Conservation (phyloP, 163 green algal species). For the Volvox carteri region DNA sequence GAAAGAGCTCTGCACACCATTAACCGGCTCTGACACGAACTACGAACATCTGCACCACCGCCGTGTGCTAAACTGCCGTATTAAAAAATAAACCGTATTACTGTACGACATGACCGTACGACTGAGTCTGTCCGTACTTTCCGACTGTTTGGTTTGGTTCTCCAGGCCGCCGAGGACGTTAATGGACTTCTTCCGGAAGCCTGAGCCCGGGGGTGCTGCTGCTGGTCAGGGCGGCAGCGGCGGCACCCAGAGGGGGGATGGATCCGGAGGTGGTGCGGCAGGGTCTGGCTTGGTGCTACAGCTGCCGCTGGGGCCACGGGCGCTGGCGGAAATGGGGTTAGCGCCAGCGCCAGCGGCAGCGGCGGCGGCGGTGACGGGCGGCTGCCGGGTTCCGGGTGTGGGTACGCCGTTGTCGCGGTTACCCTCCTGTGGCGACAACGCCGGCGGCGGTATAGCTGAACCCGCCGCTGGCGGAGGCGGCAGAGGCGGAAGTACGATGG, state of each 20-base stretch:
- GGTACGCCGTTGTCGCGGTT: too few species aligned
- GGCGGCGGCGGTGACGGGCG: not conserved
- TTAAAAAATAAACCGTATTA: too few species aligned
- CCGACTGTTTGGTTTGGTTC: too few species aligned
- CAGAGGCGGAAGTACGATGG: not conserved
- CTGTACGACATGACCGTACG: too few species aligned
- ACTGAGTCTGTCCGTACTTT: not conserved
- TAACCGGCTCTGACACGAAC: too few species aligned
- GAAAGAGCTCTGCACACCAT: too few species aligned
- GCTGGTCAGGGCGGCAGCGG: slow-evolving; percentile 14
- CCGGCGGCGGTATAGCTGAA: too few species aligned
- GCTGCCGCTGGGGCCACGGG: slow-evolving; percentile 21
- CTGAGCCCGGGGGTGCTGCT: not conserved
- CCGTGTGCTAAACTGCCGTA: too few species aligned
- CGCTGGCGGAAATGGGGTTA: not conserved
- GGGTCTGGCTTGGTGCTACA: not conserved
- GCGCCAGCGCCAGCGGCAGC: not conserved
- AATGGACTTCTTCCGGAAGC: slow-evolving; percentile 72
- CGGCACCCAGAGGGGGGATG: not conserved
- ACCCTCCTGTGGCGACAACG: too few species aligned
- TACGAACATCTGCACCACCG: too few species aligned
- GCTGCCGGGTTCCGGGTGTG: too few species aligned
- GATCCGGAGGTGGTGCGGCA: not conserved
- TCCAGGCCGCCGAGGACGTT: slow-evolving; percentile 67
- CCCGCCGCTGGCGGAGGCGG: not conserved